Conservation (phyloP, 352 stramenopile species). For the Pythium graminicola region DNA sequence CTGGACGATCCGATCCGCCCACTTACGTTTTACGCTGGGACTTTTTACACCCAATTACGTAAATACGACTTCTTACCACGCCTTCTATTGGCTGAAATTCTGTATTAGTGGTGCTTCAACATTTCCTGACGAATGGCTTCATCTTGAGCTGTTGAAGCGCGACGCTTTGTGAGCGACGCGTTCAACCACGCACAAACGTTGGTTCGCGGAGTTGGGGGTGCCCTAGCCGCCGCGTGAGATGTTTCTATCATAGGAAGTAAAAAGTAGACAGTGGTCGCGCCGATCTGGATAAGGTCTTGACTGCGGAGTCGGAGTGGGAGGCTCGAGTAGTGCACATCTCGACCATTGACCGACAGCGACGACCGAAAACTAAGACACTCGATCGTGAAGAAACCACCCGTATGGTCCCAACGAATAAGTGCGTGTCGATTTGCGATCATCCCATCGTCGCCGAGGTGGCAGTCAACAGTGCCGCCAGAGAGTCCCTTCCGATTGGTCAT, state of each 20-base stretch:
- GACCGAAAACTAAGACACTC: slow-evolving; percentile 52
- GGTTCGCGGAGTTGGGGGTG: slow-evolving; percentile 12
- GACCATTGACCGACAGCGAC: slow-evolving; percentile 65
- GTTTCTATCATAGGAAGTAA: slow-evolving; percentile 37
- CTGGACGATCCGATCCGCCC: slow-evolving; percentile 7
- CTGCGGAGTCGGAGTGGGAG: slow-evolving; percentile 39
- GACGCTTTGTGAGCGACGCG: slow-evolving; percentile 24
- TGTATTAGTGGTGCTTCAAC: background rate
- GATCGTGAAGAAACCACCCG: slow-evolving; percentile 45
- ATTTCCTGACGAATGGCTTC: slow-evolving; percentile 21
- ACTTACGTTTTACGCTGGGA: background rate
- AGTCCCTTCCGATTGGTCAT: slow-evolving; percentile 43
- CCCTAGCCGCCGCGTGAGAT: background rate
- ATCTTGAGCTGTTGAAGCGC: slow-evolving; percentile 5
- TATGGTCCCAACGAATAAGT: slow-evolving; percentile 58
- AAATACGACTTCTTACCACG: background rate
- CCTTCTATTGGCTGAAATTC: slow-evolving; percentile 16
- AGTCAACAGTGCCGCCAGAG: slow-evolving; percentile 45
- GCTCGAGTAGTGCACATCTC: slow-evolving; percentile 39
- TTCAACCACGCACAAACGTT: slow-evolving; percentile 34
- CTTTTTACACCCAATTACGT: slow-evolving; percentile 5
- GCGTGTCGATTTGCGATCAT: slow-evolving; percentile 55
- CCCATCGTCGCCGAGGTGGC: slow-evolving; percentile 62
- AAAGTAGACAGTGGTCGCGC: slow-evolving; percentile 66
- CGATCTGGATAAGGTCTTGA: slow-evolving; percentile 58